Conservation (phyloP, 495 filamentous ascomycete species). For the Neurospora hispaniola region DNA sequence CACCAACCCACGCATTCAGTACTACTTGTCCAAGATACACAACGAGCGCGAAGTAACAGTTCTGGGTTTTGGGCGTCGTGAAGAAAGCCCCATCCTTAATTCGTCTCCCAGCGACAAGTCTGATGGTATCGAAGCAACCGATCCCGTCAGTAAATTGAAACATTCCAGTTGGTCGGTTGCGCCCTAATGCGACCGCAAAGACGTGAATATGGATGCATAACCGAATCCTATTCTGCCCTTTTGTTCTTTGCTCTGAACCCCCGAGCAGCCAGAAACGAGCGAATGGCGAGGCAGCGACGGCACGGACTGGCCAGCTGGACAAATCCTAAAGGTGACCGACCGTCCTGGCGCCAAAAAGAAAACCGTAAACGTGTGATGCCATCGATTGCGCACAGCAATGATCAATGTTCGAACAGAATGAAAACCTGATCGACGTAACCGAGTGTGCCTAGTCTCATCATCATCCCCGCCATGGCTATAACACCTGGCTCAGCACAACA, state of each 20-base stretch:
- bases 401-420: background rate
- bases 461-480: background rate
- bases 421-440: background rate
- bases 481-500: background rate
- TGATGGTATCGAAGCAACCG: background rate
- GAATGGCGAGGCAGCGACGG: background rate
- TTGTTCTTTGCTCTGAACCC: background rate
- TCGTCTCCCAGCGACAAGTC: background rate
- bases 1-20: background rate
- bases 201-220: background rate
- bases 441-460: background rate
- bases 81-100: background rate
- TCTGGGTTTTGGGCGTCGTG: background rate
- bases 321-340: background rate
- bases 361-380: background rate
- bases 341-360: background rate
- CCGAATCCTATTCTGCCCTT: background rate
- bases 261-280: background rate
- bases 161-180: background rate
- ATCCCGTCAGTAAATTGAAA: background rate
- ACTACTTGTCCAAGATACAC: background rate
- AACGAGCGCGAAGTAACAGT: background rate
- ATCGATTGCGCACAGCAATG: background rate
- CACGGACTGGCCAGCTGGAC: background rate
- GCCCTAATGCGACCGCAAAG: background rate